A percentile compares a stretch with the other conserved stretches of the same genome.
Conservation (phyloP, 2,329 filamentous ascomycete genomes). For the Aureobasidium sp. region DNA sequence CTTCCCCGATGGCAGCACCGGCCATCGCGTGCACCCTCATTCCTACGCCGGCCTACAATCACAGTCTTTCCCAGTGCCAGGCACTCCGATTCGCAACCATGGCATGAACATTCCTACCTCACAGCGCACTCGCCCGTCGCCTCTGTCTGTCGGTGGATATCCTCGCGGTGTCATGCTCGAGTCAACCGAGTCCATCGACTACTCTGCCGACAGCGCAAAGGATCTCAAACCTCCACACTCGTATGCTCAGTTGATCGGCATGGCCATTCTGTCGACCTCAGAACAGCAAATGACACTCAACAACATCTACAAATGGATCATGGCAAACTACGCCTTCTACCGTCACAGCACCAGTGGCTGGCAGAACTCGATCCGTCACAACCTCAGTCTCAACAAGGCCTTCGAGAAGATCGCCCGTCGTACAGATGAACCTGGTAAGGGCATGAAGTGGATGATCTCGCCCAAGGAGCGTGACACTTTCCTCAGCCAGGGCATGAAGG, state of each 20-base stretch:
- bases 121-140: slow-evolving; percentile 38
- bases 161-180: slow-evolving; percentile 47
- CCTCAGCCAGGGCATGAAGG: slow-evolving; percentile 57
- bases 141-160: slow-evolving; percentile 34
- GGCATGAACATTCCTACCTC: slow-evolving; percentile 19
- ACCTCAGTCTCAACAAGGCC: slow-evolving; percentile 86
- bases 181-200: slow-evolving; percentile 56
- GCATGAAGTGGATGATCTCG: slow-evolving; percentile 97
- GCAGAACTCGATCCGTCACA: slow-evolving; percentile 99
- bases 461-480: slow-evolving; percentile 81
- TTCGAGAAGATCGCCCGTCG: slow-evolving; percentile 90
- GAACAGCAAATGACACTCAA: slow-evolving; percentile 86
- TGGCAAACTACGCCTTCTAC: slow-evolving; percentile 86
- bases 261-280: slow-evolving; percentile 80
- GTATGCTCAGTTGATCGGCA: slow-evolving; percentile 94
- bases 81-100: slow-evolving; percentile 31
- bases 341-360: slow-evolving; percentile 78
- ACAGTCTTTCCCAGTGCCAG: slow-evolving; percentile 30
- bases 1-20: slow-evolving; percentile 20
- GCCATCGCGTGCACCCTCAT: slow-evolving; percentile 30
- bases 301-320: slow-evolving; percentile 92
- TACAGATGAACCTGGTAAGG: slow-evolving; percentile 93
- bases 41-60: slow-evolving; percentile 28
- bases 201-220: slow-evolving; percentile 74
- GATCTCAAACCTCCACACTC: slow-evolving; percentile 94